phyloP scores from a whole-genome alignment of 495 filamentous ascomycete genomes.

The Articulospora tetracladia region DNA sequence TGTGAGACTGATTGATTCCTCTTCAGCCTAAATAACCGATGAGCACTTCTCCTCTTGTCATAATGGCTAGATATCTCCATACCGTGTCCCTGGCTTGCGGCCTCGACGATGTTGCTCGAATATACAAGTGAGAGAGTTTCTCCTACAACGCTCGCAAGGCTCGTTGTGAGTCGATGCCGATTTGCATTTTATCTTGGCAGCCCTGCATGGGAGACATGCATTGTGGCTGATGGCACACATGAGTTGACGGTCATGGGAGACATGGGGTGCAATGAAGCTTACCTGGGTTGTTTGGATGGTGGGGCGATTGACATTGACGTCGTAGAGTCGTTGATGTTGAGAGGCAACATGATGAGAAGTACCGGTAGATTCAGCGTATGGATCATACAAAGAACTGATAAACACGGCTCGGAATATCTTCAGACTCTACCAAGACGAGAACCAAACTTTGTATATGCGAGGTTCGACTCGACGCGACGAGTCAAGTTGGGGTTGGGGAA shows the following conservation, averaged over 20 bases:
- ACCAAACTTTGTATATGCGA: too few relatives aligned
- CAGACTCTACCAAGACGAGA: too few relatives aligned
- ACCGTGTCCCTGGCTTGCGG: conserved; percentile 9
- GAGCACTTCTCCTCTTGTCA: background rate
- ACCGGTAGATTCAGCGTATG: too few relatives aligned
- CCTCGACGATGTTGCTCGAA: conserved; percentile 12
- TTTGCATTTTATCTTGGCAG: conserved; percentile 24
- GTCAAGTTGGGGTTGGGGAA: too few relatives aligned
- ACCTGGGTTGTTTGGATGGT: background rate
- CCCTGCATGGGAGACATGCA: conserved; percentile 26
- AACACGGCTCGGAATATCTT: too few relatives aligned
- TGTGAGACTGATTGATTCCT: background rate
- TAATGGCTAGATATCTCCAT: too few relatives aligned
- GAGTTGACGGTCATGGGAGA: background rate
- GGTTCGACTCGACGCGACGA: too few relatives aligned
- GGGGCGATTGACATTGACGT: too few relatives aligned
- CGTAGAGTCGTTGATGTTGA: background rate
- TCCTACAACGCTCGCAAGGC: conserved; percentile 4
- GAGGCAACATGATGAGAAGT: background rate
- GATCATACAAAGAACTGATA: too few relatives aligned
- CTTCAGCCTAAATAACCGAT: background rate
- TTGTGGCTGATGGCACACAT: background rate
- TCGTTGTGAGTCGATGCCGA: background rate
- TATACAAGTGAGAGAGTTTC: conserved; percentile 1
- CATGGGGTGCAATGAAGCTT: background rate